Base-by-base conservation (phyloP, 140 eudicot genomes). In the Flaveria floridana region DNA sequence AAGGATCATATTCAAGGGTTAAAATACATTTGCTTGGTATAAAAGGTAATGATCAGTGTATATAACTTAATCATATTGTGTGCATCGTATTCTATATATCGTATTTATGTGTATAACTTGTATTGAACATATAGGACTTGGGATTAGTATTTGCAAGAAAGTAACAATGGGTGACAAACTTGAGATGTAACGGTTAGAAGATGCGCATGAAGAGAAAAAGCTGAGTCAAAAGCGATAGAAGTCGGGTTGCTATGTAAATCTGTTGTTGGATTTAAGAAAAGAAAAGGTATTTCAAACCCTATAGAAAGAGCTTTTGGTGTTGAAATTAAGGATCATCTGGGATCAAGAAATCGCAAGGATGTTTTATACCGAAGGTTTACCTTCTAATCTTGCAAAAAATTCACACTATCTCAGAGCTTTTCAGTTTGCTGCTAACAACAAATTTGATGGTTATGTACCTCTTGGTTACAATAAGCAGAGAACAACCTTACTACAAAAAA, bases 331-430 rank as follows among this genome's bases (percentile, higher is more conserved):
- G 74, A 76, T 48, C 80, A 76, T n/a, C 50, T 76, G 6, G 80
- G 23, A 66, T 76, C 74, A 53, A 20, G 73, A 69, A 69, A 50
- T 50, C 47, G 42, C 73, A 20, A 69, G 73, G 44, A 71, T 71
- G 65, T 71, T 52, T 53, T 71, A 52, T 71, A 71, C 65, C 0
- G 37, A 34, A 71, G 76, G 76, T 52, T 71, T 71, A 15, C 52
- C 76, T 52, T 71, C 30, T 53, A 53, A 71, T 71, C 76, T 71
- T 71, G 65, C 76, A 71, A 71, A 52, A 71, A 71, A 71, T 71
- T 65, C 76, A 30, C 51, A 71, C 65, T 71, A 71, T 71, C 12
- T n/a, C 11, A 71, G 65, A 50, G 65, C 46, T 50, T 70, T 70
- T 50, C 63, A 70, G 28, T 70, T 70, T 50, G 74, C 62, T 47